These are phyloP conservation scores for Picea glauca DNA, from an alignment of 75 land plant genomes.

Conservation along the genomic window DNA sequence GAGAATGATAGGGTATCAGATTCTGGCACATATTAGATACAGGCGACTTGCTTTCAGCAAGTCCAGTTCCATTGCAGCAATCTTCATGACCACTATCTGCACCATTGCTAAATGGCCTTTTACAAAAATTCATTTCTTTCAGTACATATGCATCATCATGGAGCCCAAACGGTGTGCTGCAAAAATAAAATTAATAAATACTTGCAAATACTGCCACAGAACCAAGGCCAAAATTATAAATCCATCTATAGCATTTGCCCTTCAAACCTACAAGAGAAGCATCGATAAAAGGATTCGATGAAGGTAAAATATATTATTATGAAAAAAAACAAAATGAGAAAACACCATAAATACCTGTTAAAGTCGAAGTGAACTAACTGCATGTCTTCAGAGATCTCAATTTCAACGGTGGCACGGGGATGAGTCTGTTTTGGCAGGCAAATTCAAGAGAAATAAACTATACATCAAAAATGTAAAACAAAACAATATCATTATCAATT, in stretches of 20 bases:
- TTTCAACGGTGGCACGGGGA: conserved; percentile 98
- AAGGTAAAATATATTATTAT: background rate
- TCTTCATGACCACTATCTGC: conserved; percentile 25
- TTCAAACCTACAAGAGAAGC: background rate
- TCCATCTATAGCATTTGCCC: background rate
- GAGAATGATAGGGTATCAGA: conserved; percentile 14
- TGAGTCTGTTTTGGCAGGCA: conserved; percentile 53
- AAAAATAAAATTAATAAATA: conserved; percentile 12
- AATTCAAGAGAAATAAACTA: background rate
- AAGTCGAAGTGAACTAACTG: conserved; percentile 97
- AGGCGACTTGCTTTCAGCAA: conserved; percentile 31
- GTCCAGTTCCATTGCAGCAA: conserved; percentile 20
- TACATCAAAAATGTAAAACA: background rate
- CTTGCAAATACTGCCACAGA: background rate
- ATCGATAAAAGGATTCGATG: background rate
- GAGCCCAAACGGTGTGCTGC: conserved; percentile 96
- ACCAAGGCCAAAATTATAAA: background rate
- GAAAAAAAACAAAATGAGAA: background rate
- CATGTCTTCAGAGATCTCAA: conserved; percentile 99
- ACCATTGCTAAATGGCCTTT: conserved; percentile 30
- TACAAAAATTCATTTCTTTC: conserved; percentile 86
- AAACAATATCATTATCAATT: background rate
- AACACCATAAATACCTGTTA: conserved; percentile 58
- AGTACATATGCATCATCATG: conserved; percentile 95
- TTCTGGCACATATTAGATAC: conserved; percentile 19